phyloP scores from a whole-genome alignment of 1,139 yeast genomes.

The Lodderomyces beijingensis region DNA sequence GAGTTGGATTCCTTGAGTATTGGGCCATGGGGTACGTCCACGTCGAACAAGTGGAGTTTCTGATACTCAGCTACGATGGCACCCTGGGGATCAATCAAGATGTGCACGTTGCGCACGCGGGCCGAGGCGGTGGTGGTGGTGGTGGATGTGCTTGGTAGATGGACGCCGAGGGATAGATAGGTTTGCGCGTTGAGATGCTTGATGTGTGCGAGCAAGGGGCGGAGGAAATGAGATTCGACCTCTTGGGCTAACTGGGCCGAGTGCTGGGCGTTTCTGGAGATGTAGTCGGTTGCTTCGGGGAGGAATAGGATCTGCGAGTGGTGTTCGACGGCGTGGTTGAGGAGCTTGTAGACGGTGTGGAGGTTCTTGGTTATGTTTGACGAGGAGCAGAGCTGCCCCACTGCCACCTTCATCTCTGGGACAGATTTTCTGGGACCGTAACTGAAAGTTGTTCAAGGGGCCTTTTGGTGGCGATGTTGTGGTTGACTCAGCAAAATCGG shows the following conservation, averaged over 20 bases:
- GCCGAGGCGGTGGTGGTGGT: not conserved
- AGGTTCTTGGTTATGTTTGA: conserved; percentile 60
- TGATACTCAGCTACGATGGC: conserved; percentile 65
- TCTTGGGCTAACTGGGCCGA: conserved; percentile 55
- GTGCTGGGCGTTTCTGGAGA: conserved; percentile 66
- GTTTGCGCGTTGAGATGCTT: conserved; percentile 19
- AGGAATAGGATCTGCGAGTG: conserved; percentile 68
- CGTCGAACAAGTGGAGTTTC: conserved; percentile 87
- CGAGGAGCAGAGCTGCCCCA: conserved; percentile 83
- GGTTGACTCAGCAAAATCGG: no score
- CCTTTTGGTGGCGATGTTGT: no score
- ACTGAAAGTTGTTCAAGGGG: no score
- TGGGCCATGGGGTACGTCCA: conserved; percentile 72
- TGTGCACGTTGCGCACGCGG: conserved; percentile 21
- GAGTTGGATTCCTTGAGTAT: conserved; percentile 70
- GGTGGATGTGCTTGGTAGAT: conserved; percentile 57
- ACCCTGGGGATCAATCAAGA: conserved; percentile 69
- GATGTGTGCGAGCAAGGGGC: conserved; percentile 47
- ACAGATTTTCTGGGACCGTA: no score
- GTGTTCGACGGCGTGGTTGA: conserved; percentile 55
- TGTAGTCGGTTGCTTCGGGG: conserved; percentile 92
- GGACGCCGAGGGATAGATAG: conserved; percentile 63
- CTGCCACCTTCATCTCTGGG: conserved; percentile 62
- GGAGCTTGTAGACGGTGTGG: conserved; percentile 49
- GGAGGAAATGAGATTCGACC: conserved; percentile 49